Evolutionary conservation across 202 grass and related monocot genomes (phyloP).

Genomic region (Musa balbisiana): DNA sequence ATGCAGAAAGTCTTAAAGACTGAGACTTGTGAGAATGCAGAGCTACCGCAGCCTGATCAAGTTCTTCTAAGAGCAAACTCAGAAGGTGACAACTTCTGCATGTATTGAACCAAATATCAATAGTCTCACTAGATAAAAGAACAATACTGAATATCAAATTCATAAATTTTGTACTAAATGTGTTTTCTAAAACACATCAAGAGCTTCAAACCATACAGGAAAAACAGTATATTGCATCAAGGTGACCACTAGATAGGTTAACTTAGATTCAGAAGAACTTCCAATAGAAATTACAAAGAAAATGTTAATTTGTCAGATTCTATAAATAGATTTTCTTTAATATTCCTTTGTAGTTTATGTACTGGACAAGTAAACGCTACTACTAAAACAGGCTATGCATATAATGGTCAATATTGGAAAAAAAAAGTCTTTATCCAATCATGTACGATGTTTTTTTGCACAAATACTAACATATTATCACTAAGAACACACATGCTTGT

Average conservation of each 20-base stretch:
- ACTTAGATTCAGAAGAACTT: background rate
- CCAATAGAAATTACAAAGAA: background rate
- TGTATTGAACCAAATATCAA: conserved; percentile 8
- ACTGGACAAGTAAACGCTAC: too few relatives aligned
- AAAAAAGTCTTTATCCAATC: too few relatives aligned
- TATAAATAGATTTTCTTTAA: too few relatives aligned
- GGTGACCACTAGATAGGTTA: background rate
- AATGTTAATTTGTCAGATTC: too few relatives aligned
- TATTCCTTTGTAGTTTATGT: too few relatives aligned
- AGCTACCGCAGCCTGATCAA: conserved; percentile 55
- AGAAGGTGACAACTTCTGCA: conserved; percentile 64
- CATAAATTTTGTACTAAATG: background rate
- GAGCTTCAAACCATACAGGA: background rate
- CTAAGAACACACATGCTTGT: background rate
- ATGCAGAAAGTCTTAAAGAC: conserved; percentile 48
- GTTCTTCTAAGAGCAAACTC: conserved; percentile 68
- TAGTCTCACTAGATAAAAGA: background rate
- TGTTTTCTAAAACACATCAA: background rate
- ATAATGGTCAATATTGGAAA: too few relatives aligned
- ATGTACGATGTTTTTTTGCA: background rate
- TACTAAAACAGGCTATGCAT: too few relatives aligned
- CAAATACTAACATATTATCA: background rate
- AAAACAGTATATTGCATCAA: conserved; percentile 9
- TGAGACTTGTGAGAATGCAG: conserved; percentile 89
- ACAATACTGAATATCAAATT: background rate